phyloP scores from a whole-genome alignment of 371 early-diverging fungal genomes.

The Paraphysoderma sedebokerense region DNA sequence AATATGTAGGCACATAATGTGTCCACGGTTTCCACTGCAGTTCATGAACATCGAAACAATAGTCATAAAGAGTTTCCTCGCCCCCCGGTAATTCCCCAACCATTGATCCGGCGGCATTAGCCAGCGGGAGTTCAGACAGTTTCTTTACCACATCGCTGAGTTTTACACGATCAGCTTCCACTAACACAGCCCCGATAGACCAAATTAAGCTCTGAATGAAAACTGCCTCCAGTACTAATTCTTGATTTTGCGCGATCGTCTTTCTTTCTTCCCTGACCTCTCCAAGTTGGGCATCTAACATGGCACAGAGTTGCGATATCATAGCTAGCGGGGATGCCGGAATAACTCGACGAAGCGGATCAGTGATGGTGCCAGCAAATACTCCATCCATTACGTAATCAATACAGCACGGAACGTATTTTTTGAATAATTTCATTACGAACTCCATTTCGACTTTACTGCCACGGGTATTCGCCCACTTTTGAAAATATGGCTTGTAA shows the following conservation, averaged over 20 bases:
- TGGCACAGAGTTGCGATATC: conserved; percentile 22
- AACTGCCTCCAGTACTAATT: conserved; percentile 24
- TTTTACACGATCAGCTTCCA: conserved; percentile 26
- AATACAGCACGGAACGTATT: conserved; percentile 22
- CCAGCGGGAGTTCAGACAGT: conserved; percentile 24
- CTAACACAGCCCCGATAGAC: conserved; percentile 28
- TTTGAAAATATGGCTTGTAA: conserved; percentile 22
- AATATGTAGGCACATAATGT: conserved; percentile 27
- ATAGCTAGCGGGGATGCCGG: conserved; percentile 22
- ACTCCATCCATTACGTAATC: conserved; percentile 27
- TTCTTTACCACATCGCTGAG: conserved; percentile 34
- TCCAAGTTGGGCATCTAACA: conserved; percentile 22
- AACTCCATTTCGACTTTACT: conserved; percentile 19
- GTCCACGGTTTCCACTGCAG: conserved; percentile 30
- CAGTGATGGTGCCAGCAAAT: conserved; percentile 24
- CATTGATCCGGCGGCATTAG: conserved; percentile 18
- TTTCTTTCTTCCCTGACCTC: conserved; percentile 13
- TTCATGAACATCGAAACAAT: conserved; percentile 23
- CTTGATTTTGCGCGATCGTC: conserved; percentile 13
- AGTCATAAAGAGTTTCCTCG: conserved; percentile 30
- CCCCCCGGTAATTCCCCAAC: conserved; percentile 32
- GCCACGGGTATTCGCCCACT: conserved; percentile 20
- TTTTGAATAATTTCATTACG: conserved; percentile 17
- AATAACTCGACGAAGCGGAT: conserved; percentile 24
- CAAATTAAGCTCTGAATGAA: conserved; percentile 29